A percentile compares a stretch with the other conserved stretches of the same genome.
Evolutionary conservation across 2,329 filamentous ascomycete genomes (phyloP).

Genomic region (Phyllosticta ampelicida): DNA sequence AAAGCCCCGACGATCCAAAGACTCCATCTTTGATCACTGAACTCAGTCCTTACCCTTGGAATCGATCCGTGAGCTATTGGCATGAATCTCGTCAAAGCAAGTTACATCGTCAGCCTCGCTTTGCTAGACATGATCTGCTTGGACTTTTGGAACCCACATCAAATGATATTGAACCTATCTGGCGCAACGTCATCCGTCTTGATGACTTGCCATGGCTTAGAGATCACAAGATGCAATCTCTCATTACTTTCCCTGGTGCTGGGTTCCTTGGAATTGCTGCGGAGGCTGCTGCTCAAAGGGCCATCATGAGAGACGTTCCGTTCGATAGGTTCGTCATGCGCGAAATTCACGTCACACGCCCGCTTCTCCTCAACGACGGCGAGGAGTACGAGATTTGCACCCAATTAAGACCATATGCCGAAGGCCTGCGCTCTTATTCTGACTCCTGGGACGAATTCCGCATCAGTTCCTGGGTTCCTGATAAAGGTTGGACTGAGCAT

Average conservation of each 20-base stretch:
- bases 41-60: constrained; percentile 19
- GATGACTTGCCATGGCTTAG: constrained; percentile 18
- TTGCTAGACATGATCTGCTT: constrained; percentile 17
- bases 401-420: background rate
- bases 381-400: background rate
- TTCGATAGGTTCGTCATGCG: constrained; percentile 4
- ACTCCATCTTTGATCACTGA: constrained; percentile 12
- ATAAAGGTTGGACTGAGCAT: constrained; percentile 9
- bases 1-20: constrained; percentile 12
- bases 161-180: constrained; percentile 11
- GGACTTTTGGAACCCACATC: constrained; percentile 19
- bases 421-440: constrained; percentile 1
- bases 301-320: background rate
- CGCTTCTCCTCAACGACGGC: constrained; percentile 6
- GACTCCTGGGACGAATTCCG: constrained; percentile 10
- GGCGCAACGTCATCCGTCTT: constrained; percentile 14
- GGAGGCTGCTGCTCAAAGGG: constrained; percentile 15
- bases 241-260: constrained; percentile 22
- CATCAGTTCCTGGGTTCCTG: constrained; percentile 1
- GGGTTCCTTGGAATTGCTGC: constrained; percentile 22
- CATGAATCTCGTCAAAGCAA: constrained; percentile 7
- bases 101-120: constrained; percentile 2
- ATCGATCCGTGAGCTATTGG: constrained; percentile 17
- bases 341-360: background rate
- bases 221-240: constrained; percentile 18